Conservation (phyloP, 1,284 basidiomycete genomes). For the Pyrrhoderma lamaoense region DNA sequence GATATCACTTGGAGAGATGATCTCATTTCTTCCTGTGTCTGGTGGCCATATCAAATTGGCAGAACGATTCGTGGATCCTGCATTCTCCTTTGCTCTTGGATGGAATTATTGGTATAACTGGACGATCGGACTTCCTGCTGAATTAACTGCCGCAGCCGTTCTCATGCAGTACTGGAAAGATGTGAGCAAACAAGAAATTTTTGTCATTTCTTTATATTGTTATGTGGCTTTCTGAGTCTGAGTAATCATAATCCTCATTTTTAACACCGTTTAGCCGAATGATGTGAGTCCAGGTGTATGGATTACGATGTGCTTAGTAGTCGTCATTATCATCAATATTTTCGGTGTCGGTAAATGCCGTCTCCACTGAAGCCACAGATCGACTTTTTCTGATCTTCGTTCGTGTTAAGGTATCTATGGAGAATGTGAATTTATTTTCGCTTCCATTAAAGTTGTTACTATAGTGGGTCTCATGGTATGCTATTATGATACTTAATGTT, state of each 20-base stretch:
- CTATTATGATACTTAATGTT: conserved; percentile 20
- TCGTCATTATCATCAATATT: conserved; percentile 72
- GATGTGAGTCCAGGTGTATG: conserved; percentile 61
- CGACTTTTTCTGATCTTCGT: background rate
- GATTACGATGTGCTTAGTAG: conserved; percentile 68
- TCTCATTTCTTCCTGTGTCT: conserved; percentile 59
- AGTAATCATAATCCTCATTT: conserved; percentile 25
- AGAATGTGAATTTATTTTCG: conserved; percentile 70
- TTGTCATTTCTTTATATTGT: background rate
- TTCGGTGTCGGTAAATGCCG: conserved; percentile 51
- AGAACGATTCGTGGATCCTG: conserved; percentile 73
- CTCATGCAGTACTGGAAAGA: conserved; percentile 66
- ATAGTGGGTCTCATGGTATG: conserved; percentile 59
- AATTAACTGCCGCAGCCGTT: conserved; percentile 70
- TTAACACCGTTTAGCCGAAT: conserved; percentile 6
- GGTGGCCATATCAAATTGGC: conserved; percentile 78
- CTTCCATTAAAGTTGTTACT: conserved; percentile 74
- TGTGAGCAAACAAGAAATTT: conserved; percentile 3
- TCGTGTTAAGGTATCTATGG: conserved; percentile 48
- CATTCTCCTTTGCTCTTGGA: conserved; percentile 75
- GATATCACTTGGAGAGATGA: conserved; percentile 53
- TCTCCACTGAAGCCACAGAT: background rate
- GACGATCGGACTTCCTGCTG: conserved; percentile 66
- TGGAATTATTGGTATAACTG: conserved; percentile 77
- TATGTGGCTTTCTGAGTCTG: background rate